A percentile compares a stretch with the other conserved stretches of the same genome.
phyloP scores from a whole-genome alignment of 768 basidiomycete species.

The Neoboletus subvelutipes region DNA sequence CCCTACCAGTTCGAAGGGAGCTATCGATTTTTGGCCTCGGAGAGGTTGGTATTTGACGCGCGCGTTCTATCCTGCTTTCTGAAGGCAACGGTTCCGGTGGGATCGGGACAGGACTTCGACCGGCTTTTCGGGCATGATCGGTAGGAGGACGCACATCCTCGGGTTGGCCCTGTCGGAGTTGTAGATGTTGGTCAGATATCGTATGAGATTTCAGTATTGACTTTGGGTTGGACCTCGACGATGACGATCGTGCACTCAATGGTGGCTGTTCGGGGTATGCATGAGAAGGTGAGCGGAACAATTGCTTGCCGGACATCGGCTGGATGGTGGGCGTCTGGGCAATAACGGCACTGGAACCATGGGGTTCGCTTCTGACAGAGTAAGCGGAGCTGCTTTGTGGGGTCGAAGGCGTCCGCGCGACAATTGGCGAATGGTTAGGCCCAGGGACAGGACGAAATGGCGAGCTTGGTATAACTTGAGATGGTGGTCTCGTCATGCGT shows the following conservation, averaged over 20 bases:
- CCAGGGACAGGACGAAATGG: slow-evolving; percentile 4
- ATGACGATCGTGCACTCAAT: slow-evolving; percentile 8
- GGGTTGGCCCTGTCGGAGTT: slow-evolving; percentile 6
- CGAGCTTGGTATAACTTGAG: slow-evolving; percentile 21
- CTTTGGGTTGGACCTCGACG: slow-evolving; percentile 34
- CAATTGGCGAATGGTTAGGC: slow-evolving; percentile 1
- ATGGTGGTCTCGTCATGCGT: slow-evolving; percentile 64
- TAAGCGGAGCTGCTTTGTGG: slow-evolving; percentile 17
- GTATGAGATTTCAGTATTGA: slow-evolving; percentile 28
- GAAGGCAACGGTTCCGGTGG: slow-evolving; percentile 8
- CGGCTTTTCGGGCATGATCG: slow-evolving; percentile 14
- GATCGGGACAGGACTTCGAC: slow-evolving; percentile 7
- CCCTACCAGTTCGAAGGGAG: slow-evolving; percentile 20
- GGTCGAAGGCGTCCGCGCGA: slow-evolving; percentile 19
- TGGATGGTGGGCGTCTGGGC: slow-evolving; percentile 1
- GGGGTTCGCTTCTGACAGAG: slow-evolving; percentile 7
- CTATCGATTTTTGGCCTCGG: slow-evolving; percentile 10
- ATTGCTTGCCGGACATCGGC: slow-evolving; percentile 3
- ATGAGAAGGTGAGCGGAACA: slow-evolving; percentile 11
- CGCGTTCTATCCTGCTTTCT: slow-evolving; percentile 10
- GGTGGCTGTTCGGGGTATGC: slow-evolving; percentile 17
- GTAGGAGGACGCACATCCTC: slow-evolving; percentile 8
- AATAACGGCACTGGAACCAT: background rate
- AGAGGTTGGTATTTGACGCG: slow-evolving; percentile 5
- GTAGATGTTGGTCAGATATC: slow-evolving; percentile 19